These are phyloP conservation scores for Castanospermum australe DNA, from an alignment of 306 rosid genomes.

Conservation along the genomic window DNA sequence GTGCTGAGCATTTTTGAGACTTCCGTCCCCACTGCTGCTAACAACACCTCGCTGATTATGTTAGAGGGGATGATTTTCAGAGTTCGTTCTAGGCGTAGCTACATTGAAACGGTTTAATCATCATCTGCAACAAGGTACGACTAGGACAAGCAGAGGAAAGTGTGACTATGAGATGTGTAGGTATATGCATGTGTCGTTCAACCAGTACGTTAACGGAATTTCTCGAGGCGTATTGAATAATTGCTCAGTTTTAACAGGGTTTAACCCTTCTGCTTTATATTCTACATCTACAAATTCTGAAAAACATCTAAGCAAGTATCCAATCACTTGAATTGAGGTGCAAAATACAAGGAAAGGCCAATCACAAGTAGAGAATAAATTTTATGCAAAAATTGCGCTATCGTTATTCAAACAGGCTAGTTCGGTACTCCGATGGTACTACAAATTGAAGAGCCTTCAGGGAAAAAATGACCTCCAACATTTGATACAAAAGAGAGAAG, in stretches of 20 bases:
- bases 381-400: constrained; percentile 1
- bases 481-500: constrained; percentile 36
- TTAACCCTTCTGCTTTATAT: neutral
- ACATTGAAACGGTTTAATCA: neutral
- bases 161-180: neutral
- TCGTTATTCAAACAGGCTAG: neutral
- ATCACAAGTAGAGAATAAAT: neutral
- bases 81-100: neutral
- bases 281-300: neutral
- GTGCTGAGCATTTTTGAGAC: no score
- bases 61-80: neutral
- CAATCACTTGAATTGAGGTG: neutral
- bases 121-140: no score
- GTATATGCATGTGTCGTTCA: neutral
- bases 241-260: neutral
- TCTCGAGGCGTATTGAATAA: no score
- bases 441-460: constrained; percentile 13
- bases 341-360: neutral
- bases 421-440: neutral
- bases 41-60: neutral
- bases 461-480: constrained; percentile 19
- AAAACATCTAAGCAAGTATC: neutral
- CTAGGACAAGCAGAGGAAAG: neutral
- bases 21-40: no score
- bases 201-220: no score